Evolutionary conservation across 768 basidiomycete species (phyloP), one percentile per base, ranked within the genome.

Genomic region (Rhodotorula graminis): DNA sequence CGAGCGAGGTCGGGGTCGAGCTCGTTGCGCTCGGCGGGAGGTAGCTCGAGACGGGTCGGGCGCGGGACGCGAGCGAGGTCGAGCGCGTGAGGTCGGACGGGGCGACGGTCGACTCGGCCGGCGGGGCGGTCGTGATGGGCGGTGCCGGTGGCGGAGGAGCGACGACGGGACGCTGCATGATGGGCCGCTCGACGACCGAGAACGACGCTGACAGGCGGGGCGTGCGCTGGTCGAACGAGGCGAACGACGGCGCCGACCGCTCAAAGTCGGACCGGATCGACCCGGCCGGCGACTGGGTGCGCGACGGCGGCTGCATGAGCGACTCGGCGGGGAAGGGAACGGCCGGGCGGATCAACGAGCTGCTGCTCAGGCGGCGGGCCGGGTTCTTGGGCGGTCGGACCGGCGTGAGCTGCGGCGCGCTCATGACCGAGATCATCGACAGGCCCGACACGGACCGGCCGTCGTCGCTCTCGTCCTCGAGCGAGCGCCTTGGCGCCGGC

Each of bases 321-420:
- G 27, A 19, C 37, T 16, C 25, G 53, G 27, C 53, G 56, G 56
- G 59, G 25, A n/a, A 29, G 18, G 44, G 27, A 1, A 42, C 6
- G 18, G 27, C 11, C 5, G 27, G 15, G 27, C 14, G 25, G 27
- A n/a, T 23, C 14, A 59, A 23, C 25, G 68, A 63, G 12, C 46
- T 58, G 14, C 47, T 8, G 50, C 50, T 52, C 2, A 25, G 23
- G 27, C 11, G 40, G 1, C 71, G 56, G n/a, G 71, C 71, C 0
- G 71, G 71, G 44, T 68, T 72, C n/a, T 31, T 4, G 18, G 71
- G 66, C 15, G 71, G 71, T 1, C 71, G 65, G 9, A 37, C 58
- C 0, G 71, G 71, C 47, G 71, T 68, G 33, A 72, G 71, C 50
- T 72, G 71, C n/a, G 71, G 71, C 25, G 71, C 71, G 58, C 71